Evolutionary conservation across 768 basidiomycete genomes (phyloP), one percentile per base, ranked within the genome.

Genomic region (Strobilomyces dryophilus): DNA sequence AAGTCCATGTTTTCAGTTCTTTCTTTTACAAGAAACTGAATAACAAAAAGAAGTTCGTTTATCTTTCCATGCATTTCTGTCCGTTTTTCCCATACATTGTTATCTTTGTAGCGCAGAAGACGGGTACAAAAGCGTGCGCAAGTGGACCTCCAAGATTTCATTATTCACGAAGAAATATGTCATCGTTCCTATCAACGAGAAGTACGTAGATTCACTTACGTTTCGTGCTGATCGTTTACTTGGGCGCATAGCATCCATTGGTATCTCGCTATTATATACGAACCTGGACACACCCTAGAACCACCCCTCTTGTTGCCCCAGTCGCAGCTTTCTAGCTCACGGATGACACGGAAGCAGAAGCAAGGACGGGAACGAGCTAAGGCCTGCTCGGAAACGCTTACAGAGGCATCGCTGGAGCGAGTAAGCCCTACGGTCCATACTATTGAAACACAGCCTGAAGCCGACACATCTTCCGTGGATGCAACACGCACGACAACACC

Each of bases 1-100:
- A 89, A 59, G 77, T 95, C 1, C 87, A 98, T 62, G 80, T 98
- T 5, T 98, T 98, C 75, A 98, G 87, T 68, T 95, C 95, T 0
- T 99, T 98, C 73, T 98, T 99, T 71, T 98, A 95, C 76, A 92
- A 95, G 75, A 95, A 97, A 69, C 72, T 99, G 26, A 86, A 79
- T 49, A 70, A 79, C 49, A 71, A 37, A 58, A 87, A 81, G 66
- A 80, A 76, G 84, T 85, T 65, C 36, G 75, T 65, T 27, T 50
- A 8, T 5, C 6, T 36, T 32, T 59, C 31, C 31, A 41, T 52
- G 12, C 14, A 20, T 8, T 31, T 29, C 47, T 6, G 18, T n/a
- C 24, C 8, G 18, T 34, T 39, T n/a, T 41, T 46, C 47, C 55
- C 66, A 69, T 61, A 18, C 4, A 39, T 34, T 59, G 42, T 49